Evolutionary conservation across 768 basidiomycete genomes (phyloP).

Genomic region (Clitopilus passeckerianus): DNA sequence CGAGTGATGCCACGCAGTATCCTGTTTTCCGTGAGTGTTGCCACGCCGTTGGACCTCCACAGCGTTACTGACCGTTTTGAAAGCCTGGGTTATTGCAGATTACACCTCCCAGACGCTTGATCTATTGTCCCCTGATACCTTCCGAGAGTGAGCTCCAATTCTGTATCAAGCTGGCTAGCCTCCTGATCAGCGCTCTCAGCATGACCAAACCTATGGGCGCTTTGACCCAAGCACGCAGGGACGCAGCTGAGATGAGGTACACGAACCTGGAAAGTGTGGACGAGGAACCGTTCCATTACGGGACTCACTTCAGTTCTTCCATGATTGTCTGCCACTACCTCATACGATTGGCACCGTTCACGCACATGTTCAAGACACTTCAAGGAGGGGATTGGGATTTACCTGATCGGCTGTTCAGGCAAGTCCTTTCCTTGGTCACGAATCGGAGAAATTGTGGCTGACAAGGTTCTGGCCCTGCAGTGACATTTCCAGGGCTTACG

Average conservation of each 20-base stretch:
- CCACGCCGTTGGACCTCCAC: not conserved
- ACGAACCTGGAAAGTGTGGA: constrained; percentile 69
- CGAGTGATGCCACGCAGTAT: constrained; percentile 93
- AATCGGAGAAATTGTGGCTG: not conserved
- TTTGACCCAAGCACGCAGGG: constrained; percentile 64
- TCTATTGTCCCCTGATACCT: constrained; percentile 53
- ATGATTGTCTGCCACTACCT: constrained; percentile 97
- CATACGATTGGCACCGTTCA: constrained; percentile 86
- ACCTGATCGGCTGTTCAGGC: constrained; percentile 83
- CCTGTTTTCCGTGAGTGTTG: constrained; percentile 74
- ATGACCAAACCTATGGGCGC: constrained; percentile 90
- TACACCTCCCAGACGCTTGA: constrained; percentile 72
- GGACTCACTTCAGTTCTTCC: constrained; percentile 93
- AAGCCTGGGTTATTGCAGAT: constrained; percentile 88
- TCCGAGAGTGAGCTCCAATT: constrained; percentile 58
- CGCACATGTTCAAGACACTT: constrained; percentile 91
- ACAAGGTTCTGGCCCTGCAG: constrained; percentile 24
- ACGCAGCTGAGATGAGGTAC: constrained; percentile 75
- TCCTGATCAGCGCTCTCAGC: constrained; percentile 29
- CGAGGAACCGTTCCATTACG: constrained; percentile 88
- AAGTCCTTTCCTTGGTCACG: constrained; percentile 2
- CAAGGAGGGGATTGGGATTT: constrained; percentile 95
- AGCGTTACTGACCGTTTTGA: not conserved
- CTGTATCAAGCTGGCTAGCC: not conserved
- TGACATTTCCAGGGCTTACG: constrained; percentile 76